Base-by-base conservation (phyloP, 2,329 filamentous ascomycete species). In the Fusarium sp. region DNA sequence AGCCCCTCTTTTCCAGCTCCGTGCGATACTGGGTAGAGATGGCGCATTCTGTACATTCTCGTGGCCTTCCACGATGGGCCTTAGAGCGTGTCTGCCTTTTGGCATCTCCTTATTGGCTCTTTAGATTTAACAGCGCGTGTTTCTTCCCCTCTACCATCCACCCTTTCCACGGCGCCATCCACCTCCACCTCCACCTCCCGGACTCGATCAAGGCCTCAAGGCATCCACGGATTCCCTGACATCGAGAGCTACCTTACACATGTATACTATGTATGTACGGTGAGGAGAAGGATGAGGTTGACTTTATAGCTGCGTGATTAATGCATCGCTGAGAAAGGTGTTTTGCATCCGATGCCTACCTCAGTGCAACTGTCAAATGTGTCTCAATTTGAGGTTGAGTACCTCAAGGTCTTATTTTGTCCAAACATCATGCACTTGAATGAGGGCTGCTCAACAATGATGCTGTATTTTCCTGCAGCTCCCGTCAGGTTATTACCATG, bases 61-160 rank as follows among this genome's bases (percentile, higher is more conserved):
- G 61, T 60, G 67, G 70, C 69, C 67, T 64, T 68, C 55, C 45
- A 54, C 33, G 60, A 64, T 69, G 69, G 65, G 50, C 57, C 63
- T 53, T 67, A 57, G 65, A 67, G 73, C 69, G 73, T 74, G 73
- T 73, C 70, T 76, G 60, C 60, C 56, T 75, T 76, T 75, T 76
- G 71, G 59, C 70, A 62, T 59, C 41, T 42, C 42, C 42, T 55
- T 12, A 76, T 76, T 76, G 75, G 75, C 42, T 52, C 26, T 37
- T 33, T 14, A 45, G 23, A 42, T 56, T 59, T 52, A 56, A 61
- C 69, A 73, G 68, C 74, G 72, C 72, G 70, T 67, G 62, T 66
- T 72, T 63, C 49, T 56, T 46, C 40, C 44, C 35, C 63, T 52
- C 64, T 56, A 61, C 67, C 61, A 60, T 65, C 60, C 70, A 67